Evolutionary conservation across 495 filamentous ascomycete genomes (phyloP).

Genomic region (Recurvomyces mirabilis): DNA sequence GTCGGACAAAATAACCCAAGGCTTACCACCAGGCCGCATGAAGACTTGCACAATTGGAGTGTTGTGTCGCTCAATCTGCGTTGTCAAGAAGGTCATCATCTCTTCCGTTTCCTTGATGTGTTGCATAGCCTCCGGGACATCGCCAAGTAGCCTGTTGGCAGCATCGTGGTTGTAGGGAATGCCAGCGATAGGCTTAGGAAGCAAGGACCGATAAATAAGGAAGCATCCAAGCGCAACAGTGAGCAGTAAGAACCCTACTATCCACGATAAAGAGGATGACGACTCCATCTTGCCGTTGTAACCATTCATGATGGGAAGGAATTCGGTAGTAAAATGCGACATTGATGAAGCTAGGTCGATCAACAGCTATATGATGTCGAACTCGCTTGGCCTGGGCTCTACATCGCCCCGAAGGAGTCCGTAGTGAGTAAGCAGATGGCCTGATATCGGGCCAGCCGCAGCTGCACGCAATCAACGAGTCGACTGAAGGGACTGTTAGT

Average conservation of each 20-base stretch:
- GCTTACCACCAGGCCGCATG: conserved; percentile 3
- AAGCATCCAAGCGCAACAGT: conserved; percentile 1
- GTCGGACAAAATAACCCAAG: conserved; percentile 2
- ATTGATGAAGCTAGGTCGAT: no score
- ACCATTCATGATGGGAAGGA: no score
- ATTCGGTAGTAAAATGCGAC: no score
- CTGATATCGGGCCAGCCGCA: no score
- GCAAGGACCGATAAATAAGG: conserved; percentile 3
- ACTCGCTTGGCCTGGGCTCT: no score
- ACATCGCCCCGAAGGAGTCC: no score
- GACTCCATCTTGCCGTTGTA: no score
- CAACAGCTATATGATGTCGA: no score
- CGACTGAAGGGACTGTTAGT: no score
- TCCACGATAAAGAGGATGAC: no score
- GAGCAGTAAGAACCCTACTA: neutral
- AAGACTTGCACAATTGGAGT: conserved; percentile 14
- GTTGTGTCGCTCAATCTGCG: conserved; percentile 3
- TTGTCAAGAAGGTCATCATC: conserved; percentile 1
- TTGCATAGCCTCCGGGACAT: conserved; percentile 1
- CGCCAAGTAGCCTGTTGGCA: conserved; percentile 1
- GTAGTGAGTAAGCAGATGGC: no score
- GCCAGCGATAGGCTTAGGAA: conserved; percentile 10
- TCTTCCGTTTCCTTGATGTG: neutral
- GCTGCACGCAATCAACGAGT: no score
- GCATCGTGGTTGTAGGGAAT: conserved; percentile 8